A percentile compares a stretch with the other conserved stretches of the same genome.
Conservation (phyloP, 2,329 filamentous ascomycete species). For the Catunica adiposa region DNA sequence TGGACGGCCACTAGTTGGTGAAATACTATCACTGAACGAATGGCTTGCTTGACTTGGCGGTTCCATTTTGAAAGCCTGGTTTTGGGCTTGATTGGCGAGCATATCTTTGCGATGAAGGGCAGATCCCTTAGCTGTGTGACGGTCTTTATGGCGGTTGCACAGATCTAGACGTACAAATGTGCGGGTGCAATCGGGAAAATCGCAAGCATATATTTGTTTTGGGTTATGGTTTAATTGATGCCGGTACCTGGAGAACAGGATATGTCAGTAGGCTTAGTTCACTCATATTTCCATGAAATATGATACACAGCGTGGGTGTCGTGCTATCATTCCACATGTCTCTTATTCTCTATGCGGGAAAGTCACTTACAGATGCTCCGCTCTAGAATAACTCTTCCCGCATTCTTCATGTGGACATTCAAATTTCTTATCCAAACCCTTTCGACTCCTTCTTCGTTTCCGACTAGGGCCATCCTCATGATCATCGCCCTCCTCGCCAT, state of each 20-base stretch:
- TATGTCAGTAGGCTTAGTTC: background rate
- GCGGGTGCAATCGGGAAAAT: constrained; percentile 77
- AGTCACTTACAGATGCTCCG: constrained; percentile 67
- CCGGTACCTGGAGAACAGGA: constrained; percentile 40
- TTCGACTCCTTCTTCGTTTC: constrained; percentile 55
- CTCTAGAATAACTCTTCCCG: constrained; percentile 89
- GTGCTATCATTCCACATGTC: background rate
- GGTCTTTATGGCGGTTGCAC: constrained; percentile 68
- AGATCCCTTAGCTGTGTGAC: constrained; percentile 64
- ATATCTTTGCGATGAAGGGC: constrained; percentile 56
- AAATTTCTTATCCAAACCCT: constrained; percentile 65
- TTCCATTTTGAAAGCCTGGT: constrained; percentile 2
- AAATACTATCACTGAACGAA: background rate
- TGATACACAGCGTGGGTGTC: background rate
- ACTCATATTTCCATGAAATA: background rate
- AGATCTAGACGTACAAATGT: constrained; percentile 89
- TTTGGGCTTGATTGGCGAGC: constrained; percentile 18
- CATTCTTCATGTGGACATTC: constrained; percentile 75
- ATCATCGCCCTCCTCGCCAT: constrained; percentile 22
- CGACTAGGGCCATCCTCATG: constrained; percentile 36
- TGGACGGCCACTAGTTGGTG: background rate
- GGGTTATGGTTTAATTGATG: constrained; percentile 93
- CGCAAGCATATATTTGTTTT: constrained; percentile 87
- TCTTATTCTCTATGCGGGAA: no score
- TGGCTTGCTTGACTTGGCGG: background rate